A percentile compares a stretch with the other conserved stretches of the same genome.
Evolutionary conservation across 1,284 basidiomycete species (phyloP).

Genomic region (Pseudozyma hubeiensis): DNA sequence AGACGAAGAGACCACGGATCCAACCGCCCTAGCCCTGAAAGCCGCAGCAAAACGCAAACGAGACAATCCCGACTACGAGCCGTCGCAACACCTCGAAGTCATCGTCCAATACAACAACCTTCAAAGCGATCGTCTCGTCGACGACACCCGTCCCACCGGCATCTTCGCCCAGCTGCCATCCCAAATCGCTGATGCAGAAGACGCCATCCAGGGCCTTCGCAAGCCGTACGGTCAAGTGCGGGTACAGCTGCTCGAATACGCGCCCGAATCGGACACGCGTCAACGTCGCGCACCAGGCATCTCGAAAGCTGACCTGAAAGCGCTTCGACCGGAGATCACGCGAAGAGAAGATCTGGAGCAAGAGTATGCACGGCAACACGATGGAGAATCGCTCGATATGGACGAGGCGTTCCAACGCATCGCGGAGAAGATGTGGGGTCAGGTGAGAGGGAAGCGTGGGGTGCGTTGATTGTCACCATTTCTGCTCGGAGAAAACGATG

Average conservation of each 20-base stretch:
- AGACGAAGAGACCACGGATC: slow-evolving; percentile 13
- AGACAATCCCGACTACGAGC: slow-evolving; percentile 23
- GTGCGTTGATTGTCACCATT: slow-evolving; percentile 21
- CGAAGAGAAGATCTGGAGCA: slow-evolving; percentile 40
- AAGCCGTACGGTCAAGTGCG: slow-evolving; percentile 35
- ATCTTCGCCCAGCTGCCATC: slow-evolving; percentile 3
- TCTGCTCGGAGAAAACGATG: background rate
- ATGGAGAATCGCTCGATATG: slow-evolving; percentile 45
- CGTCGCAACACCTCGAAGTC: slow-evolving; percentile 31
- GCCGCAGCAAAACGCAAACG: slow-evolving; percentile 27
- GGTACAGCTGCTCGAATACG: slow-evolving; percentile 34
- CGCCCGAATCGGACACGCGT: slow-evolving; percentile 34
- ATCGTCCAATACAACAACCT: slow-evolving; percentile 41
- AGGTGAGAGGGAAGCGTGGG: slow-evolving; percentile 3
- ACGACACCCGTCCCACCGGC: slow-evolving; percentile 30
- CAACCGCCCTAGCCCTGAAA: slow-evolving; percentile 17
- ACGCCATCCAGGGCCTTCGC: slow-evolving; percentile 16
- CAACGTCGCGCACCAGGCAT: slow-evolving; percentile 34
- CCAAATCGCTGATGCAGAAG: slow-evolving; percentile 6
- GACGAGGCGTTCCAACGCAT: slow-evolving; percentile 37
- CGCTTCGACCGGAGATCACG: slow-evolving; percentile 19
- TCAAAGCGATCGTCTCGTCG: slow-evolving; percentile 42
- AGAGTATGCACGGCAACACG: slow-evolving; percentile 26
- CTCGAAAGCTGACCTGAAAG: slow-evolving; percentile 30
- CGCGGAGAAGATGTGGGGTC: slow-evolving; percentile 25